Base-by-base conservation (phyloP, 2,329 filamentous ascomycete species). In the Beauveria pseudobassiana region DNA sequence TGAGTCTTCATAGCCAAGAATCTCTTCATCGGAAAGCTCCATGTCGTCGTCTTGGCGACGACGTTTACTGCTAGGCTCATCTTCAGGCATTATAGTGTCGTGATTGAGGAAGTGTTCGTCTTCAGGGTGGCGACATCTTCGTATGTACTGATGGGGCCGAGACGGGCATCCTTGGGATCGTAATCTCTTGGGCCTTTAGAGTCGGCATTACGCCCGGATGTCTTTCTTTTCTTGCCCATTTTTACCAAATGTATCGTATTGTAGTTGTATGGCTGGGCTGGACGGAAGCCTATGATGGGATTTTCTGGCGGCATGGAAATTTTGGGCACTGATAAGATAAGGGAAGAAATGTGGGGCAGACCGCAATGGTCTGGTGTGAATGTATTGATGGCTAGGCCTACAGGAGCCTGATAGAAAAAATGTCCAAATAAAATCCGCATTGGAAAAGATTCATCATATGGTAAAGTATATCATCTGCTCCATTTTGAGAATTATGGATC, bases 61-160 rank as follows among this genome's bases (percentile, higher is more conserved):
- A 66, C 90, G 86, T 78, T 97, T 97, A 34, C 87, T 86, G 45
- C 85, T 83, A 16, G 88, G 90, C 40, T 82, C 88, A 67, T 96
- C 91, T 34, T 96, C 91, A 43, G 99, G 82, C 69, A 93, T 76
- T 65, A 99, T 87, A 71, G 90, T 88, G 75, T 99, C 95, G 66
- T 89, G 85, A 65, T 93, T 88, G 63, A 93, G 80, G 69, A 93
- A 91, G 73, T 96, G 96, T 72, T 96, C 91, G 74, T 99, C 95
- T 73, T 96, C 91, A 1, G 92, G 96, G 73, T 88, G 66, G 93
- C 91, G 68, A 99, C 88, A 75, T 96, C 91, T 74, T 93, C 87
- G 74, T 83, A 93, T 2, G 84, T 87, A 52, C 74, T 79, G 68
- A 87, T 78, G 24, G 78, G 78, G 26, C 80, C 81, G 18, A 92